A percentile compares a stretch with the other conserved stretches of the same genome.
Conservation (phyloP, 371 early-diverging fungal genomes). For the Circinella minor region DNA sequence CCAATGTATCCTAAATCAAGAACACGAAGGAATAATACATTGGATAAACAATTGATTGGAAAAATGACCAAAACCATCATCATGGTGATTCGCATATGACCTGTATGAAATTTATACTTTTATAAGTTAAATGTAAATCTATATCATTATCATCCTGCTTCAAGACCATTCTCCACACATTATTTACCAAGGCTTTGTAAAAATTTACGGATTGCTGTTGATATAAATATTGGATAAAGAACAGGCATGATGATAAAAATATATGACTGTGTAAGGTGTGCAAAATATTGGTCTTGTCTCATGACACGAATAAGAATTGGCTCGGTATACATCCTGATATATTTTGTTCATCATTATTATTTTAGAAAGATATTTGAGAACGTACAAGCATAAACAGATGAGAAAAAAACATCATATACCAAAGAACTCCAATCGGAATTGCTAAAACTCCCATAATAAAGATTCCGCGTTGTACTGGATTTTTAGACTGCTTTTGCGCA, state of each 20-base stretch:
- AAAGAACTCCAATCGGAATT: conserved; percentile 25
- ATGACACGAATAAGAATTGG: conserved; percentile 27
- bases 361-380: neutral
- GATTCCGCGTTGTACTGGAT: conserved; percentile 40
- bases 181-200: conserved; percentile 40
- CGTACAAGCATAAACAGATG: neutral
- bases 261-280: conserved; percentile 34
- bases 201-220: conserved; percentile 39
- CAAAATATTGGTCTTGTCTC: conserved; percentile 41
- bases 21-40: conserved; percentile 35
- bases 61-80: conserved; percentile 32
- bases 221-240: conserved; percentile 31
- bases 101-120: conserved; percentile 7
- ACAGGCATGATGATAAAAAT: conserved; percentile 31
- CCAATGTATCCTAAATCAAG: conserved; percentile 37
- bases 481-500: too few species aligned
- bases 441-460: conserved; percentile 36
- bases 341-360: neutral
- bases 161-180: neutral
- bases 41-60: conserved; percentile 38
- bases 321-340: conserved; percentile 31
- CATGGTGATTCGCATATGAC: conserved; percentile 47
- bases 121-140: too few species aligned
- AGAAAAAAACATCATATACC: conserved; percentile 20
- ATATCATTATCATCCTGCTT: too few species aligned